These are phyloP conservation scores for Sugiyamaella castrensis DNA, from an alignment of 1,139 yeast species.

Conservation along the genomic window DNA sequence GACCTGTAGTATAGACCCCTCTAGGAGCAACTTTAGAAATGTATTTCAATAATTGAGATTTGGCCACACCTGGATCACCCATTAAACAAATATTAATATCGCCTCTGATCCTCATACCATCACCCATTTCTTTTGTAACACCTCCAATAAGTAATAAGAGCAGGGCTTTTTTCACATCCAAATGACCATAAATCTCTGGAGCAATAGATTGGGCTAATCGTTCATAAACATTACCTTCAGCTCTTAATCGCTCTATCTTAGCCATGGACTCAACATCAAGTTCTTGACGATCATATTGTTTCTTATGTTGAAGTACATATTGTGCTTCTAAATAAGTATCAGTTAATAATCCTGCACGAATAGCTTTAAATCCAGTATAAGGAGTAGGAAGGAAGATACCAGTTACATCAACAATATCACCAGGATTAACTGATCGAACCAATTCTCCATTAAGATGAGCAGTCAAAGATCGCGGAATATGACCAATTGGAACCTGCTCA, in stretches of 20 bases:
- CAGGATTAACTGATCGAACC: constrained; percentile 86
- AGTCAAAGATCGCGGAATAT: constrained; percentile 84
- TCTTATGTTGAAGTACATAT: constrained; percentile 78
- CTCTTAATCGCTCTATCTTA: constrained; percentile 52
- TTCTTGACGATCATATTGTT: constrained; percentile 70
- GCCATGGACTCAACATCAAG: constrained; percentile 55
- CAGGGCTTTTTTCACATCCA: constrained; percentile 89
- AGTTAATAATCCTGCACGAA: constrained; percentile 87
- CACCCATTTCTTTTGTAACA: constrained; percentile 90
- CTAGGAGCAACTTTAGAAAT: constrained; percentile 93
- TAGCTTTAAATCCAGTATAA: constrained; percentile 90
- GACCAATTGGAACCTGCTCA: constrained; percentile 96
- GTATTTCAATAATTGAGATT: constrained; percentile 90
- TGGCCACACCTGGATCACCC: constrained; percentile 99
- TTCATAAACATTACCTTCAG: constrained; percentile 70
- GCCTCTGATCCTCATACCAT: constrained; percentile 96
- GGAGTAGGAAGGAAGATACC: constrained; percentile 95
- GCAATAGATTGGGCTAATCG: constrained; percentile 87
- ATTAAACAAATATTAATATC: constrained; percentile 93
- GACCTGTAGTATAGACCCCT: constrained; percentile 96
- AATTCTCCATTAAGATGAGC: constrained; percentile 87
- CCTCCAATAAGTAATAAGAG: constrained; percentile 87
- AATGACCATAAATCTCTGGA: constrained; percentile 94
- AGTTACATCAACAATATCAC: constrained; percentile 88
- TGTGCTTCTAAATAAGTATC: constrained; percentile 94